A percentile compares a stretch with the other conserved stretches of the same genome.
Evolutionary conservation across 495 filamentous ascomycete genomes (phyloP).

Genomic region (Ascodesmis nigricans): DNA sequence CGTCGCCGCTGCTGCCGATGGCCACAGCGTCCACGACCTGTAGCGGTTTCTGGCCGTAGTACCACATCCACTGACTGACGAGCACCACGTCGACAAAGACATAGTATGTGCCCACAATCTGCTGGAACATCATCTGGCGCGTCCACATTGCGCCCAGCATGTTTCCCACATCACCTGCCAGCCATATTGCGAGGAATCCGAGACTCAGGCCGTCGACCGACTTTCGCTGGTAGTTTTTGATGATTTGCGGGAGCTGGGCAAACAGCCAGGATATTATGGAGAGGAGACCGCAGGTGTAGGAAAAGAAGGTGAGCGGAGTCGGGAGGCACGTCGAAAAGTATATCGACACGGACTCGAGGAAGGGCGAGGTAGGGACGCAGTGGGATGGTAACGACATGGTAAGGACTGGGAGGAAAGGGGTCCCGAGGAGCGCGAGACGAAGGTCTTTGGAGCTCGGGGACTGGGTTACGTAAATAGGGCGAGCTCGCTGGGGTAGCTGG

Average conservation of each 20-base stretch:
- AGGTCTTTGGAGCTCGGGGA: too few species aligned
- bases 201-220: constrained; percentile 47
- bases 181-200: constrained; percentile 49
- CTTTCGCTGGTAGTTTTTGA: constrained; percentile 42
- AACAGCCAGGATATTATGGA: constrained; percentile 58
- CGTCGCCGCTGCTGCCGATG: constrained; percentile 6
- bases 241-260: constrained; percentile 52
- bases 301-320: constrained; percentile 41
- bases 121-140: constrained; percentile 47
- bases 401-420: too few species aligned
- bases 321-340: constrained; percentile 45
- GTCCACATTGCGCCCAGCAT: constrained; percentile 43
- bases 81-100: constrained; percentile 42
- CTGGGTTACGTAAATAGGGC: too few species aligned
- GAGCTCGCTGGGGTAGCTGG: too few species aligned
- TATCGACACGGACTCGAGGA: constrained; percentile 36
- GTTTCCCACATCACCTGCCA: constrained; percentile 43
- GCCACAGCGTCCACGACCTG: constrained; percentile 6
- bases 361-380: constrained; percentile 39
- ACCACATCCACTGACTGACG: constrained; percentile 40
- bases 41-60: too few species aligned
- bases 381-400: constrained; percentile 36
- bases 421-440: too few species aligned
- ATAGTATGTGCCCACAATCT: constrained; percentile 45
- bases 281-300: constrained; percentile 38